phyloP scores from a whole-genome alignment of 2,329 filamentous ascomycete genomes.

The Pseudogymnoascus sp. region DNA sequence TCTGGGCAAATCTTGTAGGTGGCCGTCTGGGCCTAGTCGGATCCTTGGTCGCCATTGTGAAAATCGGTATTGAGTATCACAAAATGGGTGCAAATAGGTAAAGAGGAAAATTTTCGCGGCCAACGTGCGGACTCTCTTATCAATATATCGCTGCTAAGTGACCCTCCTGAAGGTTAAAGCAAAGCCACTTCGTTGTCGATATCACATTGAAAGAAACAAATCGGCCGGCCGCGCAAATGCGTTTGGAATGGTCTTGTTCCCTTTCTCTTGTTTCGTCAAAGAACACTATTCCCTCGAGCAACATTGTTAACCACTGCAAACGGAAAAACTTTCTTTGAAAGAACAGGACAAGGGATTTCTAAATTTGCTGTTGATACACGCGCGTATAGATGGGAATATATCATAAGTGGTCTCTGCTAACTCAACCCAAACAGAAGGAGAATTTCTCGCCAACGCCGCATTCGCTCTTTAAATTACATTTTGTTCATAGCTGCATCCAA shows the following conservation, averaged over 20 bases:
- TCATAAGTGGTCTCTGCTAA: neutral
- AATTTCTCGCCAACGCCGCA: constrained; percentile 1
- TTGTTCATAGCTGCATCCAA: neutral
- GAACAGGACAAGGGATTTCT: neutral
- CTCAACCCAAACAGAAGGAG: neutral
- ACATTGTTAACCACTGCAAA: neutral
- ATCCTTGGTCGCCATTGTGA: neutral
- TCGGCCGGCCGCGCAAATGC: neutral
- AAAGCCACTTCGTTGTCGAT: neutral
- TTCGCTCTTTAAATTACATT: constrained; percentile 2
- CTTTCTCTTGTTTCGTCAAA: neutral
- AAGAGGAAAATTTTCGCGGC: neutral
- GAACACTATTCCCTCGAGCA: neutral
- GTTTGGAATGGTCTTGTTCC: neutral
- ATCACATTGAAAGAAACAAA: neutral
- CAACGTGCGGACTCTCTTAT: neutral
- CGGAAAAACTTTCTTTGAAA: neutral
- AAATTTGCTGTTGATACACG: neutral
- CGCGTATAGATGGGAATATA: constrained; percentile 1
- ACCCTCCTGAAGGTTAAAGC: neutral
- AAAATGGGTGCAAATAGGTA: neutral
- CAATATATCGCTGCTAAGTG: neutral
- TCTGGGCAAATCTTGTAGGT: neutral
- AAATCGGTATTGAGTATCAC: neutral
- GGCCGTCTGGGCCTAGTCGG: neutral